Base-by-base conservation (phyloP, 805 yeast species). In the Kodamaea sagamina region DNA sequence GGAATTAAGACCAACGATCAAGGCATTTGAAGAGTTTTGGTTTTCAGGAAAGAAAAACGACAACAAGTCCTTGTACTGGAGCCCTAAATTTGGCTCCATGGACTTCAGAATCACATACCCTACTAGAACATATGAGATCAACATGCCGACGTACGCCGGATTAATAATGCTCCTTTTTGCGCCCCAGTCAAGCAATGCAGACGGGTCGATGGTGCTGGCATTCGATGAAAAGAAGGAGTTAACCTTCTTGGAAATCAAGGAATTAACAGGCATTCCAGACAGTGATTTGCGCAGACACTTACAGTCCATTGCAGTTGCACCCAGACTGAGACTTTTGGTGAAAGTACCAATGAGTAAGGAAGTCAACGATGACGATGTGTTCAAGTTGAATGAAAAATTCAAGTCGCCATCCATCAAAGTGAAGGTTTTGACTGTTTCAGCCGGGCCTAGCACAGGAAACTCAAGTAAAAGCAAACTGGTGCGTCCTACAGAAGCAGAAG, bases 271-370 rank as follows among this genome's bases (percentile, higher is more conserved):
- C 6, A 84, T 93, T 2, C 93, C 96, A 0, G 78, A 75, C 24
- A 62, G 67, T 2, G 98, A 92, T 52, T 69, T 92, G 28, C 72
- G 75, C 13, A 74, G 96, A 44, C 92, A 89, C 46, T 65, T 93
- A 42, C 86, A 84, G 57, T 87, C 97, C 1, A 77, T 93, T 22
- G 81, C 95, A 0, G 86, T 89, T 34, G 92, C 95, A 0, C 89
- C 95, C 3, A 76, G 84, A 50, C 81, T 89, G 47, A 74, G 93
- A 47, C 69, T 92, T n/a, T 66, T 92, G 49, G 68, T 72, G 22
- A 92, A 89, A 56, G 69, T 59, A 13, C 96, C 97, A 6, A 78
- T 79, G 84, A 72, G 88, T 0, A 85, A 80, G 48, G 88, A 81
- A 2, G 80, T 89, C 24, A 77, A 75, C 38, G 70, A 76, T 1